phyloP scores from a whole-genome alignment of 78 protist species.

The Ministeria vibrans region DNA sequence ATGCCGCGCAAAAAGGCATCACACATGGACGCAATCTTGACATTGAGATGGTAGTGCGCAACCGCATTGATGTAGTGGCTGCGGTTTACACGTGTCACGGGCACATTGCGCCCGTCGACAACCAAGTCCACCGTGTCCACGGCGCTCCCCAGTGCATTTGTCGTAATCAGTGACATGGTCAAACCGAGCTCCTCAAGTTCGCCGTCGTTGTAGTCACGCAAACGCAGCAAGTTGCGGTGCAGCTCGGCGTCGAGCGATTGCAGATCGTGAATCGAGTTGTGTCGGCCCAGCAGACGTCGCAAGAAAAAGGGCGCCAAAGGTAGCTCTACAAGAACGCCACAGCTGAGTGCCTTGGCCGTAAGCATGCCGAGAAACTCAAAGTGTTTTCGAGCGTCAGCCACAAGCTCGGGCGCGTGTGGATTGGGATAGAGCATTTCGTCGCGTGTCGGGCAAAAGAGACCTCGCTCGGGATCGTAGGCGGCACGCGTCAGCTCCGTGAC shows the following conservation, averaged over 20 bases:
- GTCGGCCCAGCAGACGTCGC: not conserved
- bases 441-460: constrained; percentile 9
- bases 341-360: constrained; percentile 33
- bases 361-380: constrained; percentile 11
- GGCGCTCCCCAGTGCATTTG: too few relatives aligned
- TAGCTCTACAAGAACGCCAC: constrained; percentile 35
- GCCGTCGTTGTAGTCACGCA: constrained; percentile 30
- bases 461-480: constrained; percentile 9
- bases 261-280: constrained; percentile 13
- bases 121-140: constrained; percentile 13
- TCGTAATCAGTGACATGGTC: too few relatives aligned
- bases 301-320: constrained; percentile 38
- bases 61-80: constrained; percentile 31
- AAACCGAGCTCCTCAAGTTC: constrained; percentile 35
- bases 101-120: constrained; percentile 23
- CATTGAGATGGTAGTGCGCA: constrained; percentile 49
- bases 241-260: constrained; percentile 36
- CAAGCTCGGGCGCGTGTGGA: not conserved
- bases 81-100: constrained; percentile 33
- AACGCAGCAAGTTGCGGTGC: not conserved
- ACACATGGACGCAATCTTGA: not conserved
- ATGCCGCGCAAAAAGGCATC: constrained; percentile 47
- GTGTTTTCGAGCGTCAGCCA: not conserved
- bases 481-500: not conserved
- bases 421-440: constrained; percentile 2